phyloP scores from a whole-genome alignment of 2,329 filamentous ascomycete genomes.

The Colletotrichum camelliae region DNA sequence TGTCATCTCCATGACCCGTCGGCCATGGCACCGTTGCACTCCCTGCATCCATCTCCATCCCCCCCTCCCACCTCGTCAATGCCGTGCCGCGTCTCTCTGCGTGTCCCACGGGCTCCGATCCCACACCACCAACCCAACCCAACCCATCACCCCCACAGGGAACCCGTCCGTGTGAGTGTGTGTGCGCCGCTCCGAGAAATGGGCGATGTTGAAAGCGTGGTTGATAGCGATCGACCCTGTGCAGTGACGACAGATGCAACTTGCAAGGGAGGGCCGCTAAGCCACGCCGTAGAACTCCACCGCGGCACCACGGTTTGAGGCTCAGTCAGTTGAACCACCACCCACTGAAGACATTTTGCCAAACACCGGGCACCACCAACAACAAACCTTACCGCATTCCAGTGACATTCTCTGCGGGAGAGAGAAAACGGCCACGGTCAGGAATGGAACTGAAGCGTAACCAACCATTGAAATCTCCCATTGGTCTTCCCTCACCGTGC shows the following conservation, averaged over 20 bases:
- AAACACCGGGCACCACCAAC: background rate
- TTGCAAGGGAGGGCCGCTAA: slow-evolving; percentile 4
- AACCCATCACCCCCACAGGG: background rate
- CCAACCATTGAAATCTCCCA: background rate
- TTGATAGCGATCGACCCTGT: slow-evolving; percentile 18
- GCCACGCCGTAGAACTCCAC: slow-evolving; percentile 10
- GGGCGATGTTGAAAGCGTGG: background rate
- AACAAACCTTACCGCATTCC: background rate
- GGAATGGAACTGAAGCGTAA: background rate
- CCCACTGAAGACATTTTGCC: background rate
- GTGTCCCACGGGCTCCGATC: slow-evolving; percentile 9
- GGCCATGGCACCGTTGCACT: background rate
- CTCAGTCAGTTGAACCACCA: slow-evolving; percentile 14
- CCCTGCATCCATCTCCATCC: background rate
- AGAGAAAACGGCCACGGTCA: background rate
- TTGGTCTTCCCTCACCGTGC: background rate
- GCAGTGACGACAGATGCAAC: slow-evolving; percentile 14
- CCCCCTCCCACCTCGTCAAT: slow-evolving; percentile 8
- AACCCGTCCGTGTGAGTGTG: background rate
- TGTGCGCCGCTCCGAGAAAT: slow-evolving; percentile 9
- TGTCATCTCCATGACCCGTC: slow-evolving; percentile 3
- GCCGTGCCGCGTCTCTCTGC: background rate
- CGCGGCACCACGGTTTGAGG: slow-evolving; percentile 18
- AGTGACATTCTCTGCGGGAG: background rate
- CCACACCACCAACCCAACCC: background rate